Conservation (phyloP, 345 rosid genomes). For the Jatropha curcas region DNA sequence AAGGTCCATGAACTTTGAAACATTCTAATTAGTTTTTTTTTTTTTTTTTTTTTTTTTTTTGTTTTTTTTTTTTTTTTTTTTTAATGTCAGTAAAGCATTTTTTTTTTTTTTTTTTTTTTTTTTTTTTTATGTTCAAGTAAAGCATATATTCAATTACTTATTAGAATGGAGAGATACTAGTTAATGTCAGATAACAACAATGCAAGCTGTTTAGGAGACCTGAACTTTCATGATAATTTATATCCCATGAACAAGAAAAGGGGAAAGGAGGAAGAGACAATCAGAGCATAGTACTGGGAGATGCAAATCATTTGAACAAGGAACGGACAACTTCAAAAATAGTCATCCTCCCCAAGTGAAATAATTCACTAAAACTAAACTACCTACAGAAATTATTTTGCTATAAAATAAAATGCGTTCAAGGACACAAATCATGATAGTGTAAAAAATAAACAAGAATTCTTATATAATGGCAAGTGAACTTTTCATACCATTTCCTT, state of each 20-base stretch:
- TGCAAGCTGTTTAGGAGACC: no score
- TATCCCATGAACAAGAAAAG: neutral
- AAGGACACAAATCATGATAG: neutral
- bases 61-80: no score
- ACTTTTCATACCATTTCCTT: constrained; percentile 55
- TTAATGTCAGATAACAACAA: neutral
- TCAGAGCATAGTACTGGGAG: neutral
- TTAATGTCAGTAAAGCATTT: no score
- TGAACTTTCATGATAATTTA: neutral
- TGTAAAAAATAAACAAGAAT: neutral
- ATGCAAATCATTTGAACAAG: neutral
- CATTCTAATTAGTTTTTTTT: neutral
- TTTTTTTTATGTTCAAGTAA: no score
- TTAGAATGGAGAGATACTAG: neutral
- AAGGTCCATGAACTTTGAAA: neutral
- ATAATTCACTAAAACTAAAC: neutral
- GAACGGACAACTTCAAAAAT: neutral
- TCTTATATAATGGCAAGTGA: constrained; percentile 12
- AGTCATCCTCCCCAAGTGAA: neutral
- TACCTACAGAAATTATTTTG: neutral
- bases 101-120: no score
- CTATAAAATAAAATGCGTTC: neutral
- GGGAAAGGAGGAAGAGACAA: neutral
- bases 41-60: no score
- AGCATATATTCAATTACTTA: no score